These are phyloP conservation scores for Thelephora aurantiotincta DNA, from an alignment of 768 basidiomycete species.

Conservation along the genomic window DNA sequence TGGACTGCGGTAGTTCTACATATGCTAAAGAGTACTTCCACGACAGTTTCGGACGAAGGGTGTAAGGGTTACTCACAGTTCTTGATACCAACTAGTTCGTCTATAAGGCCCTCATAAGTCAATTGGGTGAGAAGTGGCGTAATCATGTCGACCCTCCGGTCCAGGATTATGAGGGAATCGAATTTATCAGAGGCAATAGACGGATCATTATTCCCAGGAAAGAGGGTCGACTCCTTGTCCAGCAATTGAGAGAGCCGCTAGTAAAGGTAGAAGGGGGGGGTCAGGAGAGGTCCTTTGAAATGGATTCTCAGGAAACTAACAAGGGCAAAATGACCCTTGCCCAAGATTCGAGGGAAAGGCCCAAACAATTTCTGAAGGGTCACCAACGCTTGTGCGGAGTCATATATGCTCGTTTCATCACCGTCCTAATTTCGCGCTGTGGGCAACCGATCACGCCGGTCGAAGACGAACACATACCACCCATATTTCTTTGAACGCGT, in stretches of 20 bases:
- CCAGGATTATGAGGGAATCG: conserved; percentile 80
- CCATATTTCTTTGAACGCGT: conserved; percentile 80
- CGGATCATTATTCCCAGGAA: conserved; percentile 24
- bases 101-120: conserved; percentile 92
- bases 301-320: conserved; percentile 23
- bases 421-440: conserved; percentile 50
- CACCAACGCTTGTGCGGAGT: conserved; percentile 77
- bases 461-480: conserved; percentile 41
- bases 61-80: conserved; percentile 47
- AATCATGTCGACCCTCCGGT: conserved; percentile 88
- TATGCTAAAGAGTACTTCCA: conserved; percentile 34
- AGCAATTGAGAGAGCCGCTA: conserved; percentile 72
- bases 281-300: background rate
- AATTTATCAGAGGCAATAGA: conserved; percentile 43
- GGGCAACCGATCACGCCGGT: background rate
- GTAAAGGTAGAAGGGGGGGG: conserved; percentile 1
- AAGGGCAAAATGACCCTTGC: conserved; percentile 83
- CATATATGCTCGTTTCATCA: conserved; percentile 80
- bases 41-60: conserved; percentile 1
- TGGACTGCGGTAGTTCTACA: conserved; percentile 63
- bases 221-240: conserved; percentile 30
- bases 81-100: conserved; percentile 81
- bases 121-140: conserved; percentile 91
- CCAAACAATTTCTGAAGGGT: conserved; percentile 78
- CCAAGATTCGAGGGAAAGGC: conserved; percentile 80